Evolutionary conservation across 495 filamentous ascomycete genomes (phyloP).

Genomic region (Hypoxylon lienhwacheense): DNA sequence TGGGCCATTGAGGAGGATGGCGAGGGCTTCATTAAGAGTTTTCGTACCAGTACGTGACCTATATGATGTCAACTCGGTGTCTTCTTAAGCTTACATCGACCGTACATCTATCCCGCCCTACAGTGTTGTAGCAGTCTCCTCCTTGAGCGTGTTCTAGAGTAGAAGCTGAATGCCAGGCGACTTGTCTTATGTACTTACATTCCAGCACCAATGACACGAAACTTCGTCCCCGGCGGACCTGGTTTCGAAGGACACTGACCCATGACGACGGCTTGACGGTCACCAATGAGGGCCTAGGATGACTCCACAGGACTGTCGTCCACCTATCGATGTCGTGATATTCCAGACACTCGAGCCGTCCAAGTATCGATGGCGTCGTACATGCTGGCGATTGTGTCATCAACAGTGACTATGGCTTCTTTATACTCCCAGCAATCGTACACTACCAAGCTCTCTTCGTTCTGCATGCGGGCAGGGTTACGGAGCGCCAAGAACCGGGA

Average conservation of each 20-base stretch:
- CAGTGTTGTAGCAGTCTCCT: background rate
- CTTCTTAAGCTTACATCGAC: background rate
- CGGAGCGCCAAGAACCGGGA: conserved; percentile 24
- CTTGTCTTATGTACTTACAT: conserved; percentile 31
- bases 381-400: conserved; percentile 26
- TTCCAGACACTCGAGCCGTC: conserved; percentile 16
- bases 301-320: conserved; percentile 12
- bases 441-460: conserved; percentile 4
- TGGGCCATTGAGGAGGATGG: conserved; percentile 37
- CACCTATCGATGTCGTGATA: conserved; percentile 1
- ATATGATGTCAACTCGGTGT: conserved; percentile 17
- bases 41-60: conserved; percentile 43
- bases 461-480: conserved; percentile 8
- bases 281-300: conserved; percentile 20
- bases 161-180: background rate
- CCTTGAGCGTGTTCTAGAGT: background rate
- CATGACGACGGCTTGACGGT: conserved; percentile 26
- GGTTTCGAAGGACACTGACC: conserved; percentile 39
- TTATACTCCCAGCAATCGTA: conserved; percentile 20
- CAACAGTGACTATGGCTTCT: conserved; percentile 12
- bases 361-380: conserved; percentile 28
- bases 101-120: background rate
- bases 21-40: conserved; percentile 38
- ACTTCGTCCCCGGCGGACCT: conserved; percentile 37
- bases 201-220: conserved; percentile 41